Evolutionary conservation across 345 rosid genomes (phyloP).

Genomic region (Firmiana major): DNA sequence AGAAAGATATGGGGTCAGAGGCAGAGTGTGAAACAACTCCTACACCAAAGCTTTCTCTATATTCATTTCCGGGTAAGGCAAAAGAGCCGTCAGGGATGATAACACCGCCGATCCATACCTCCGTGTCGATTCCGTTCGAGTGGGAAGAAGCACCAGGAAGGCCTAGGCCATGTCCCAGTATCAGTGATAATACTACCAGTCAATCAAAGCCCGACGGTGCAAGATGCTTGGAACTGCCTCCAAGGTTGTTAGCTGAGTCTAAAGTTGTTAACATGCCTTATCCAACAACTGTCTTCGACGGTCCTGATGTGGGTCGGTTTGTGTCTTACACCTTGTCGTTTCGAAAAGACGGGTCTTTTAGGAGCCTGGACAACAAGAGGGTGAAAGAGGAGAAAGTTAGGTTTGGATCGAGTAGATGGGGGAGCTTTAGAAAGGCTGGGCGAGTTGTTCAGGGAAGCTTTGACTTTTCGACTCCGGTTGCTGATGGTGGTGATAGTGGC

Average conservation of each 20-base stretch:
- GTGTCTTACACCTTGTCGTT: slow-evolving; percentile 32
- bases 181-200: background rate
- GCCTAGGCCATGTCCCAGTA: slow-evolving; percentile 44
- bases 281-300: slow-evolving; percentile 55
- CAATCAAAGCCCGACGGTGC: slow-evolving; percentile 10
- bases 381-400: slow-evolving; percentile 24
- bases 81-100: slow-evolving; percentile 28
- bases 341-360: slow-evolving; percentile 29
- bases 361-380: slow-evolving; percentile 26
- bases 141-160: slow-evolving; percentile 97
- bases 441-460: slow-evolving; percentile 24
- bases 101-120: slow-evolving; percentile 59
- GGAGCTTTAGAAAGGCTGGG: slow-evolving; percentile 33
- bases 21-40: background rate
- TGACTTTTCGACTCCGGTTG: slow-evolving; percentile 22
- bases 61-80: slow-evolving; percentile 36
- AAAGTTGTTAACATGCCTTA: slow-evolving; percentile 33
- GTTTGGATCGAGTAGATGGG: slow-evolving; percentile 55
- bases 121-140: slow-evolving; percentile 65
- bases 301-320: slow-evolving; percentile 39
- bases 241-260: slow-evolving; percentile 42
- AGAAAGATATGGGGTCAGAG: slow-evolving; percentile 3
- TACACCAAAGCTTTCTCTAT: slow-evolving; percentile 49
- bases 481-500: background rate
- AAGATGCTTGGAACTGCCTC: slow-evolving; percentile 64